Evolutionary conservation across 2,329 filamentous ascomycete genomes (phyloP), one percentile per base, ranked within the genome.

Genomic region (Chaetomiaceae sp.): DNA sequence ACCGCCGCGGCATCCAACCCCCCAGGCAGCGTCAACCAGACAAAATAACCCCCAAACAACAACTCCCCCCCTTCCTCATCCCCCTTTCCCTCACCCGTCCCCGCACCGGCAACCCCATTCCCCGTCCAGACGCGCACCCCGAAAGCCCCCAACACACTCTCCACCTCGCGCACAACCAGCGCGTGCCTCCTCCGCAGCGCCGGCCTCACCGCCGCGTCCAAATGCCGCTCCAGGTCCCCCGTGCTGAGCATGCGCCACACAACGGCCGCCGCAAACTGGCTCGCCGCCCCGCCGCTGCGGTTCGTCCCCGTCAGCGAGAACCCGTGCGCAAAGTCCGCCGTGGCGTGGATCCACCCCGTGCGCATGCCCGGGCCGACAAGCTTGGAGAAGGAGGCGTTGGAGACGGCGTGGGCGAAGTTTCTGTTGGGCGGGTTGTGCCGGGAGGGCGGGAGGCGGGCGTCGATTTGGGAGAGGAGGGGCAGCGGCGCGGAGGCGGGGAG

Each of bases 371-470:
- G 90, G 0, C 83, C 90, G 25, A 84, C 79, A 33, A 97, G 83
- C 69, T 99, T 99, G 66, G 84, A 89, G 69, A 97, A 97, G 6
- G 86, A 90, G 20, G 88, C 90, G 66, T 97, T 97, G 63, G 87
- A 91, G 32, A 91, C 75, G 9, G 83, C 80, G 67, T 97, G 85
- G 10, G 92, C 90, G 66, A 92, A 96, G 27, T 64, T 62, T 0
- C 59, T 78, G 29, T 80, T 75, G 0, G 84, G 73, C 0, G 65
- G 62, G 32, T 71, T 65, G 34, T 69, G 65, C 0, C 61, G 32
- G 10, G 65, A 66, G 1, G 79, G 81, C 20, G 85, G 82, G 8
- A 91, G 73, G 18, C 79, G 75, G 7, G 81, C 73, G 67, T 96
- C 90, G 51, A 96, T 74, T 65, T 96, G 90, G 16, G 89, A 82